Percentiles rank a stretch among this genome's conserved stretches.
Evolutionary conservation across 164 flowering plant species (phyloP).

Genomic region (Macadamia integrifolia): DNA sequence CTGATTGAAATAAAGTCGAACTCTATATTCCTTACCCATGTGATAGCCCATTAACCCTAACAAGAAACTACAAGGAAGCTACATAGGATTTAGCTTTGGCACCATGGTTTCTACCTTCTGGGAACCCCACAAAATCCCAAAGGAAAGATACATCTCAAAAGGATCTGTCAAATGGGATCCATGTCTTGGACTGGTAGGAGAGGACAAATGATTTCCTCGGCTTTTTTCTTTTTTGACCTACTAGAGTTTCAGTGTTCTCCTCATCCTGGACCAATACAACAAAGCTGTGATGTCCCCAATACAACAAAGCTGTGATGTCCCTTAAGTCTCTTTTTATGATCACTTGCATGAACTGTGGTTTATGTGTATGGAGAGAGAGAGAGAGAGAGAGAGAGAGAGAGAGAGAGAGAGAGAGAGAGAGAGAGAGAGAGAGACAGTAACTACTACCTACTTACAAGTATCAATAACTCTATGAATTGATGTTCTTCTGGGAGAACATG

Average conservation of each 20-base stretch:
- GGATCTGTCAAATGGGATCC: slow-evolving; percentile 6
- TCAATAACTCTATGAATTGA: no score
- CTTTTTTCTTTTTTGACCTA: slow-evolving; percentile 20
- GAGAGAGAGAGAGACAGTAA: no score
- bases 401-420: no score
- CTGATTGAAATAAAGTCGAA: slow-evolving; percentile 42
- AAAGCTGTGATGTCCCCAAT: slow-evolving; percentile 18
- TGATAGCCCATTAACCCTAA: slow-evolving; percentile 38
- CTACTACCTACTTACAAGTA: no score
- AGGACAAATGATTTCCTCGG: background rate
- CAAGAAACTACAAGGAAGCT: slow-evolving; percentile 33
- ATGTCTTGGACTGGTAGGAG: slow-evolving; percentile 6
- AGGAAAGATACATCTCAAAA: slow-evolving; percentile 34
- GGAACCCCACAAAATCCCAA: slow-evolving; percentile 64
- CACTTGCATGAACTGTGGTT: slow-evolving; percentile 13
- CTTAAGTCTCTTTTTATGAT: slow-evolving; percentile 27
- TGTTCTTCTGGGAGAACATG: no score
- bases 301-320: slow-evolving; percentile 16
- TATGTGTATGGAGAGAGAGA: background rate
- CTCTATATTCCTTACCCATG: slow-evolving; percentile 27
- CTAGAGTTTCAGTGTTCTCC: slow-evolving; percentile 16
- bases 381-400: background rate
- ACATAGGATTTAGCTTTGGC: slow-evolving; percentile 36
- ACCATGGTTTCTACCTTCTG: slow-evolving; percentile 21
- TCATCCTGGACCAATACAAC: slow-evolving; percentile 30